These are phyloP conservation scores for barrel medic (Medicago truncatula) DNA, from an alignment of 306 rosid genomes.

Conservation along the genomic window DNA sequence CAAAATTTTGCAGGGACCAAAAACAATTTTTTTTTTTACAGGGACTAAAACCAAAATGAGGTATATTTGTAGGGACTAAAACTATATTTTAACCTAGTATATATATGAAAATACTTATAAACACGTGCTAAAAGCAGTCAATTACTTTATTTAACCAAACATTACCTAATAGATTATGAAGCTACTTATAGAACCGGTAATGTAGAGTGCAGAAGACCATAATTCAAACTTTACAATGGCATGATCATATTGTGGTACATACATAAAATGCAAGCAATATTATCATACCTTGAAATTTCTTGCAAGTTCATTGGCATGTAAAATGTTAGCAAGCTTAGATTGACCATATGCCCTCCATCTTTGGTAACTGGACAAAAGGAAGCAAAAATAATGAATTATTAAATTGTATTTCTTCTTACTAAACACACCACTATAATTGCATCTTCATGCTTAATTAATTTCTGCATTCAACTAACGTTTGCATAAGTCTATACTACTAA, in stretches of 20 bases:
- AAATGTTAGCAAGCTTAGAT: constrained; percentile 83
- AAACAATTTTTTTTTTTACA: too few relatives aligned
- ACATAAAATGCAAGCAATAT: constrained; percentile 12
- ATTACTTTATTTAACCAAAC: too few relatives aligned
- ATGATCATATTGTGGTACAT: not conserved
- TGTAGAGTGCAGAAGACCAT: too few relatives aligned
- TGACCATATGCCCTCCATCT: constrained; percentile 76
- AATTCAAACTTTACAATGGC: not conserved
- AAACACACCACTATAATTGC: not conserved
- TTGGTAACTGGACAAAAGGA: constrained; percentile 54
- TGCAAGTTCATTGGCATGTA: constrained; percentile 85
- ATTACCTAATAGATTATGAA: not conserved
- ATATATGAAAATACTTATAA: too few relatives aligned
- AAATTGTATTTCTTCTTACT: not conserved
- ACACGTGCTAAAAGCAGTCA: too few relatives aligned
- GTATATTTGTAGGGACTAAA: too few relatives aligned
- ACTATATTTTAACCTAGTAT: too few relatives aligned
- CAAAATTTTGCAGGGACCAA: too few relatives aligned
- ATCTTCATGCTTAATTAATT: constrained; percentile 6
- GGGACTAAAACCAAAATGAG: too few relatives aligned
- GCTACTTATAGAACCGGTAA: not conserved
- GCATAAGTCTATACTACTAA: not conserved
- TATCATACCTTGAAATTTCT: constrained; percentile 59
- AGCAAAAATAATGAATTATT: not conserved
- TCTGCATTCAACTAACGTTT: not conserved